Percentiles rank a stretch among this genome's conserved stretches.
These are phyloP conservation scores for Suillus subaureus DNA, from an alignment of 768 basidiomycete species.

Conservation along the genomic window DNA sequence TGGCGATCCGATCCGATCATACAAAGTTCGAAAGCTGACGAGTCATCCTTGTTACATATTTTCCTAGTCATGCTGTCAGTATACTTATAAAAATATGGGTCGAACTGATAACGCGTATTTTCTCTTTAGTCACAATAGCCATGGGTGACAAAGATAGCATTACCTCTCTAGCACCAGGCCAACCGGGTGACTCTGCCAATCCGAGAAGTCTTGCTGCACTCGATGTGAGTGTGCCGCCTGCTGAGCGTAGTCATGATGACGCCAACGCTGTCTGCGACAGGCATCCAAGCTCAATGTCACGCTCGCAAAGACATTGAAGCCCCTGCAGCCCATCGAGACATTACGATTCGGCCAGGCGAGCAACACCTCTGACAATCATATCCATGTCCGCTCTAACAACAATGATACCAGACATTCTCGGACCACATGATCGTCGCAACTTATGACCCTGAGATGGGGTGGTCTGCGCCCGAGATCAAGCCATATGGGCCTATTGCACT, in stretches of 20 bases:
- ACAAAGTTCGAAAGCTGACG: not conserved
- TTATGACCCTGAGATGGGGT: conserved; percentile 66
- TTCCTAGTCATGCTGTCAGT: not conserved
- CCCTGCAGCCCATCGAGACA: conserved; percentile 47
- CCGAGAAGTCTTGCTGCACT: conserved; percentile 9
- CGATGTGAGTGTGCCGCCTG: conserved; percentile 20
- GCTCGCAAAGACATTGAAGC: conserved; percentile 49
- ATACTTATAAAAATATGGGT: not conserved
- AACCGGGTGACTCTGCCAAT: not conserved
- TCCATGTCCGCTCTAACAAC: conserved; percentile 6
- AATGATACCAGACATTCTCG: conserved; percentile 48
- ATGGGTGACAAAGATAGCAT: not conserved
- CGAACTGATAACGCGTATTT: not conserved
- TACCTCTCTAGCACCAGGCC: not conserved
- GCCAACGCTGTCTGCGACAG: conserved; percentile 33
- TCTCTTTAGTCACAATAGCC: not conserved
- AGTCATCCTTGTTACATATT: not conserved
- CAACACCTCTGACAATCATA: conserved; percentile 4
- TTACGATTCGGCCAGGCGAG: conserved; percentile 62
- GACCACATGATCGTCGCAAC: conserved; percentile 79
- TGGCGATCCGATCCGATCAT: not conserved
- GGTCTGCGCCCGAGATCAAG: conserved; percentile 73
- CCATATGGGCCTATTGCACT: conserved; percentile 64
- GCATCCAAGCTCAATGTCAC: conserved; percentile 55
- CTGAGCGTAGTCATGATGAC: not conserved